Evolutionary conservation across 495 filamentous ascomycete genomes (phyloP).

Genomic region (Annulohypoxylon nitens): DNA sequence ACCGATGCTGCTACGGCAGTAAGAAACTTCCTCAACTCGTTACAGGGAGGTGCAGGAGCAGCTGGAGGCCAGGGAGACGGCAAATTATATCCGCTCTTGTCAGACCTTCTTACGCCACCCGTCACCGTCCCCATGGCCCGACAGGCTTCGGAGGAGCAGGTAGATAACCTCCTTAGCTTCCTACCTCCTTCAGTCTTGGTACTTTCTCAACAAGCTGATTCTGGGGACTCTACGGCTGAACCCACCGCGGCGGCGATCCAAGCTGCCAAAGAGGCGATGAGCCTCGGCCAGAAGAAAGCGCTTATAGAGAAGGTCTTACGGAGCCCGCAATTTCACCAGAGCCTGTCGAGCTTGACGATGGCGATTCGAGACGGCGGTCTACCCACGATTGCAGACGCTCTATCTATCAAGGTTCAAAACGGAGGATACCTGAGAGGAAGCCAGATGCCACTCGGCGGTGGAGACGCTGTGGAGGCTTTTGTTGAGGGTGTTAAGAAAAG

Average conservation of each 20-base stretch:
- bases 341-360: conserved; percentile 82
- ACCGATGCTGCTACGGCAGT: conserved; percentile 75
- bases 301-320: conserved; percentile 86
- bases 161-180: conserved; percentile 80
- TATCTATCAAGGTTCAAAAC: conserved; percentile 82
- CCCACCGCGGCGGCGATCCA: conserved; percentile 73
- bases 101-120: conserved; percentile 82
- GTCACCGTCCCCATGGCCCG: conserved; percentile 82
- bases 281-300: conserved; percentile 80
- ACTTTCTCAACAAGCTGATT: conserved; percentile 74
- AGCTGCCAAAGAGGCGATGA: conserved; percentile 81
- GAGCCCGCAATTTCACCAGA: conserved; percentile 92
- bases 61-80: conserved; percentile 59
- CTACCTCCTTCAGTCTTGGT: conserved; percentile 78
- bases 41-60: conserved; percentile 69
- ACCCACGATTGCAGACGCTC: conserved; percentile 86
- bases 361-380: conserved; percentile 94
- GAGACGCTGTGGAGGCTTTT: conserved; percentile 90
- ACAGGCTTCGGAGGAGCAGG: conserved; percentile 69
- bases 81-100: conserved; percentile 83
- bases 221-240: conserved; percentile 62
- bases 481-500: conserved; percentile 85
- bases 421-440: conserved; percentile 82
- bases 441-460: conserved; percentile 85
- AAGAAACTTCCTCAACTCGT: conserved; percentile 88